Percentiles rank a stretch among this genome's conserved stretches.
Evolutionary conservation across 1,139 yeast genomes (phyloP).

Genomic region (Pichia cactophila): DNA sequence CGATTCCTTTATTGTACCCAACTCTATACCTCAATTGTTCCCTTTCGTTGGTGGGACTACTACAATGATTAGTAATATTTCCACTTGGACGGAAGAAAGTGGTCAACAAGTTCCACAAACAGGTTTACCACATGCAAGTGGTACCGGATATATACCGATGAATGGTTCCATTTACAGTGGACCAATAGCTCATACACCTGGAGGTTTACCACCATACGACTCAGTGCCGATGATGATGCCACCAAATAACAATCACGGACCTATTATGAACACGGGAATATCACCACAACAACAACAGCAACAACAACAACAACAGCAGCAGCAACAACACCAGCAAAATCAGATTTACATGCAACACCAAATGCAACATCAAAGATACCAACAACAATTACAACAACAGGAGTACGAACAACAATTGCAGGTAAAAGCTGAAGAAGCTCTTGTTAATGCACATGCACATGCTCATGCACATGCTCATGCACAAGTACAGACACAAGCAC

Average conservation of each 20-base stretch:
- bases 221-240: not conserved
- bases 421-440: not conserved
- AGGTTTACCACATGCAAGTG: slow-evolving; percentile 22
- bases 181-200: not conserved
- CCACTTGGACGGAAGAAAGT: slow-evolving; percentile 49
- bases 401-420: not conserved
- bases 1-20: slow-evolving; percentile 12
- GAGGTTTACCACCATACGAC: not conserved
- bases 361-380: not conserved
- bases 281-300: not conserved
- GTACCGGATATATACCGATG: not conserved
- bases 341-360: not conserved
- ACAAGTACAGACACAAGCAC: not conserved
- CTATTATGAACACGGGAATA: not conserved
- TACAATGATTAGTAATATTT: slow-evolving; percentile 54
- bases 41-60: slow-evolving; percentile 47
- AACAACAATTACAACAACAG: not conserved
- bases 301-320: slow-evolving; percentile 2
- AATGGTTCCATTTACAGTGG: too few species aligned
- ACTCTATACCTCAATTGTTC: slow-evolving; percentile 28
- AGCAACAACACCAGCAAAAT: not conserved
- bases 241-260: not conserved
- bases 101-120: slow-evolving; percentile 32
- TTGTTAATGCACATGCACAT: not conserved
- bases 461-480: not conserved